Percentiles rank a stretch among this genome's conserved stretches.
Evolutionary conservation across 1,284 basidiomycete genomes (phyloP).

Genomic region (Coniferiporia weirii): DNA sequence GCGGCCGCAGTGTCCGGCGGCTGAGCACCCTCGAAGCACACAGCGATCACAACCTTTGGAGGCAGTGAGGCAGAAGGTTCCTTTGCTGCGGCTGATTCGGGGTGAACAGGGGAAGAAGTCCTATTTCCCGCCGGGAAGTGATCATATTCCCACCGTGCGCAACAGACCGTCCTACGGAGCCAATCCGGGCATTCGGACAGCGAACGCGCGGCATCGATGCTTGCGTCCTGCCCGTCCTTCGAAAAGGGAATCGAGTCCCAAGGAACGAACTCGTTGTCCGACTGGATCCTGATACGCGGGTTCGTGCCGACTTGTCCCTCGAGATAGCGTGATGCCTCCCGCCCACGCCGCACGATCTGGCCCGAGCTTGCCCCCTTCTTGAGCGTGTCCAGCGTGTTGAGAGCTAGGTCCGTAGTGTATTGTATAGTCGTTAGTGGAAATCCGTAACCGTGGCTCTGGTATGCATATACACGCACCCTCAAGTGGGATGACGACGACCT

Average conservation of each 20-base stretch:
- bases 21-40: conserved; percentile 24
- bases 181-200: conserved; percentile 50
- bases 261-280: conserved; percentile 70
- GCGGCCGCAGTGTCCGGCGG: conserved; percentile 31
- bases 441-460: too few relatives aligned
- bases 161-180: conserved; percentile 76
- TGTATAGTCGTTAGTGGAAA: not conserved
- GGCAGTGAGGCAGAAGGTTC: conserved; percentile 40
- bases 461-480: conserved; percentile 57
- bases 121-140: conserved; percentile 16
- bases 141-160: conserved; percentile 63
- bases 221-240: conserved; percentile 21
- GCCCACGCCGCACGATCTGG: conserved; percentile 69
- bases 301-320: conserved; percentile 80
- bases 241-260: conserved; percentile 64
- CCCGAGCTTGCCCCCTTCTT: conserved; percentile 77
- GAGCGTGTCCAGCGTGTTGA: conserved; percentile 89
- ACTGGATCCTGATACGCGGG: conserved; percentile 69
- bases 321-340: conserved; percentile 74
- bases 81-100: not conserved
- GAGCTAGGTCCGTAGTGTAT: conserved; percentile 41
- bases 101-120: not conserved
- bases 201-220: too few relatives aligned
- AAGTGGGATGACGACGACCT: conserved; percentile 76
- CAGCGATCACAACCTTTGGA: conserved; percentile 23